Evolutionary conservation across 2,329 filamentous ascomycete species (phyloP), one percentile per base, ranked within the genome.

Genomic region (Pseudocercospora fuligena): DNA sequence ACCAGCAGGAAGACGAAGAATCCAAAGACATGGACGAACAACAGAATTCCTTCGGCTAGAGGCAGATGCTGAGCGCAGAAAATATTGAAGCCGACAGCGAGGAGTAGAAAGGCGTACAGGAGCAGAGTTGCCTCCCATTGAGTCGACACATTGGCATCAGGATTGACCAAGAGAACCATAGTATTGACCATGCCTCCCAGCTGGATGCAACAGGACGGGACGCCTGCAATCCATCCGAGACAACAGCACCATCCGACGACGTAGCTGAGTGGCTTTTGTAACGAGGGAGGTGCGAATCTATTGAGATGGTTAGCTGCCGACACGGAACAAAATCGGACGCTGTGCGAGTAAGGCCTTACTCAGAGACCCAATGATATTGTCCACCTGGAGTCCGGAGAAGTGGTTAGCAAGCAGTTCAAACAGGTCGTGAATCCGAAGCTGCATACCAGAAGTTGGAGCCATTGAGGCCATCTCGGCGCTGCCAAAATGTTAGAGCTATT

Each of bases 231-330:
- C 75, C 75, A 78, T 53, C 76, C 76, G 47, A 74, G 75, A 67
- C 71, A 78, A 59, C 70, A 77, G 66, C 70, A 76, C 82, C 81
- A 83, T 14, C 81, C 81, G 7, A 81, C 77, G 21, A 83, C 74
- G 63, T 83, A 84, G 67, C 80, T 82, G 61, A 83, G 77, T 58
- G 82, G 79, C 49, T 78, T 80, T 66, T 81, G 81, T 53, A 76
- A 78, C 2, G 76, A 77, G 5, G 73, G 74, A 11, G 82, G 82
- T 3, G 81, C 80, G 23, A 83, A 79, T 43, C 53, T 56, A n/a
- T 19, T 5, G 27, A 29, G 16, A 23, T 33, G 27, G 53, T 56
- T 27, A 56, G 53, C 23, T 27, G 47, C 19, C 23, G 12, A 51
- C 47, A 29, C 29, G 53, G 53, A 11, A 33, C 14, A 21, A 9